These are phyloP conservation scores for Neohortaea acidophila DNA, from an alignment of 495 filamentous ascomycete species.

Conservation along the genomic window DNA sequence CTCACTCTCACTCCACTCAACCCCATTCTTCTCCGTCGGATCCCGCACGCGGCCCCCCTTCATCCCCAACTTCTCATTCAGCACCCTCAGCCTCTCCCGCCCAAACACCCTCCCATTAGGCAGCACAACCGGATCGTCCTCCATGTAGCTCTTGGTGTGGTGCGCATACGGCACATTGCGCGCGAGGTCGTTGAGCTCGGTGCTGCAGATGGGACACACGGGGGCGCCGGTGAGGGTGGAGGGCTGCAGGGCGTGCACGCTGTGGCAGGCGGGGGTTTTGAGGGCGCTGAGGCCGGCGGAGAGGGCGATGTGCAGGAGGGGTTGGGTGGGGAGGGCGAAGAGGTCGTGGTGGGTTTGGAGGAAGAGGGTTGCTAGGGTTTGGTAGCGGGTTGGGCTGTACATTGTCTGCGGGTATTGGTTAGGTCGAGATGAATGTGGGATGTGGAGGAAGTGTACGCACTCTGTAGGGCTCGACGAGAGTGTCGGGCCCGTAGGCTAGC, in stretches of 20 bases:
- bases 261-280: slow-evolving; percentile 91
- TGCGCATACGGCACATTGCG: slow-evolving; percentile 81
- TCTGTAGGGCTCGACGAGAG: slow-evolving; percentile 45
- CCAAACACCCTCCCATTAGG: slow-evolving; percentile 84
- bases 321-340: slow-evolving; percentile 63
- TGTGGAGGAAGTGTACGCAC: slow-evolving; percentile 30
- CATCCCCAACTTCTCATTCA: slow-evolving; percentile 59
- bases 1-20: slow-evolving; percentile 42
- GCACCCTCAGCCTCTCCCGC: slow-evolving; percentile 51
- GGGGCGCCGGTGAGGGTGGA: slow-evolving; percentile 21
- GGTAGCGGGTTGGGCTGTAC: slow-evolving; percentile 60
- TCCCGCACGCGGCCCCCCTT: slow-evolving; percentile 59
- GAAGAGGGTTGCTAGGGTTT: slow-evolving; percentile 64
- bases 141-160: slow-evolving; percentile 82
- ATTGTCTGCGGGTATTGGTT: slow-evolving; percentile 38
- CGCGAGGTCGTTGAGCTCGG: slow-evolving; percentile 83
- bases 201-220: slow-evolving; percentile 92
- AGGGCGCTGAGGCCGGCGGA: slow-evolving; percentile 84
- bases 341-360: slow-evolving; percentile 73
- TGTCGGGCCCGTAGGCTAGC: slow-evolving; percentile 55
- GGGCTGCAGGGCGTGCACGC: slow-evolving; percentile 32
- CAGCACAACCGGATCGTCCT: slow-evolving; percentile 69
- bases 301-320: slow-evolving; percentile 82
- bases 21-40: slow-evolving; percentile 47
- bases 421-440: background rate